Conservation (phyloP, 306 rosid genomes). For the Astragalus glycyphyllos region DNA sequence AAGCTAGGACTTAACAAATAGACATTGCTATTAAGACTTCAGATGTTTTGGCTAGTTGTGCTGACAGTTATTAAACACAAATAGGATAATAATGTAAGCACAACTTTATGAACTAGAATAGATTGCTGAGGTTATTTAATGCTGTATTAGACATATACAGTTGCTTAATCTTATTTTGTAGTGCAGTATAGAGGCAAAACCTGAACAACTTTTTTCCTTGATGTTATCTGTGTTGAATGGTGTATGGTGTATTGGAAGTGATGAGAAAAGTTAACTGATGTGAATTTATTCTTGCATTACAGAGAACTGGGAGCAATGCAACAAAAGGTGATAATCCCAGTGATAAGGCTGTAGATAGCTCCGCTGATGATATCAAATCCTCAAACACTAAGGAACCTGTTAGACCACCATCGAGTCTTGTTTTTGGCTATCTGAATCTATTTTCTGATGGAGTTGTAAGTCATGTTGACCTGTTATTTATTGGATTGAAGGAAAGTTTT, state of each 20-base stretch:
- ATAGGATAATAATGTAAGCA: slow-evolving; percentile 12
- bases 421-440: slow-evolving; percentile 97
- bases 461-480: slow-evolving; percentile 37
- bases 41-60: slow-evolving; percentile 28
- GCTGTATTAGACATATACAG: slow-evolving; percentile 6
- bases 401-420: slow-evolving; percentile 67
- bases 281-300: slow-evolving; percentile 45
- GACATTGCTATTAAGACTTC: slow-evolving; percentile 24
- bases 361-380: slow-evolving; percentile 43
- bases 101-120: slow-evolving; percentile 28
- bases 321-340: slow-evolving; percentile 51
- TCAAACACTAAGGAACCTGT: slow-evolving; percentile 49
- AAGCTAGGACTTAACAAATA: slow-evolving; percentile 6
- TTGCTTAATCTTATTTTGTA: slow-evolving; percentile 22
- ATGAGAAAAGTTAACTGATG: slow-evolving; percentile 38
- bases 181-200: background rate
- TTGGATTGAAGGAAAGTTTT: slow-evolving; percentile 19
- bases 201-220: slow-evolving; percentile 29
- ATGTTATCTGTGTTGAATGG: slow-evolving; percentile 31
- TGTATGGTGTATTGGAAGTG: slow-evolving; percentile 37
- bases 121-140: slow-evolving; percentile 10
- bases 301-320: slow-evolving; percentile 62
- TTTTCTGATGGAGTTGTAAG: slow-evolving; percentile 98
- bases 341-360: slow-evolving; percentile 49
- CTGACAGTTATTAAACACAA: slow-evolving; percentile 9